Percentiles rank a stretch among this genome's conserved stretches.
Conservation (phyloP, 1,139 yeast species). For the Zygosaccharomyces pseudobailii region DNA sequence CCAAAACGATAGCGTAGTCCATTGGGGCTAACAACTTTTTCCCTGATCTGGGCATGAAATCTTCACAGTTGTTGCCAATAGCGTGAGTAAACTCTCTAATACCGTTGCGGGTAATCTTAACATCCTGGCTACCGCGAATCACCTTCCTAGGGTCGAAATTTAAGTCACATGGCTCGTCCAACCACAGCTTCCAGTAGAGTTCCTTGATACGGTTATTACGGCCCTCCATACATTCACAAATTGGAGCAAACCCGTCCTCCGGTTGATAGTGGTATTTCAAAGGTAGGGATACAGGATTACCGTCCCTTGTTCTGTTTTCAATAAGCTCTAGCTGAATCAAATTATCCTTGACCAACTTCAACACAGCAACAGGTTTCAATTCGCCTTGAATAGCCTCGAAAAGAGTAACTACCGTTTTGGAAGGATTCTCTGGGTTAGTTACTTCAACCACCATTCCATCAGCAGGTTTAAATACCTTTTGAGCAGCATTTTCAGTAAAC, state of each 20-base stretch:
- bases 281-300: conserved; percentile 66
- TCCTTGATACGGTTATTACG: conserved; percentile 91
- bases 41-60: conserved; percentile 85
- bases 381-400: conserved; percentile 72
- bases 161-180: conserved; percentile 63
- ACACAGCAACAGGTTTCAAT: conserved; percentile 61
- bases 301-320: conserved; percentile 85
- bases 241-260: conserved; percentile 90
- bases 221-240: conserved; percentile 81
- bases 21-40: conserved; percentile 88
- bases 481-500: conserved; percentile 74
- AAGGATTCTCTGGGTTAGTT: conserved; percentile 44
- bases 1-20: conserved; percentile 98
- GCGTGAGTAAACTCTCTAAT: conserved; percentile 95
- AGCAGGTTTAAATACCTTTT: conserved; percentile 73
- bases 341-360: conserved; percentile 45
- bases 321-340: conserved; percentile 65
- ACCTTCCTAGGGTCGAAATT: conserved; percentile 65
- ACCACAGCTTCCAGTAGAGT: conserved; percentile 98
- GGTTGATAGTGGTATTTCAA: conserved; percentile 78
- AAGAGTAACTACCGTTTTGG: conserved; percentile 58
- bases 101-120: conserved; percentile 67
- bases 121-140: conserved; percentile 64
- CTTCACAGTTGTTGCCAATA: conserved; percentile 95
- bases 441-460: conserved; percentile 55